phyloP scores from a whole-genome alignment of 768 basidiomycete genomes.

The Pisolithus orientalis region DNA sequence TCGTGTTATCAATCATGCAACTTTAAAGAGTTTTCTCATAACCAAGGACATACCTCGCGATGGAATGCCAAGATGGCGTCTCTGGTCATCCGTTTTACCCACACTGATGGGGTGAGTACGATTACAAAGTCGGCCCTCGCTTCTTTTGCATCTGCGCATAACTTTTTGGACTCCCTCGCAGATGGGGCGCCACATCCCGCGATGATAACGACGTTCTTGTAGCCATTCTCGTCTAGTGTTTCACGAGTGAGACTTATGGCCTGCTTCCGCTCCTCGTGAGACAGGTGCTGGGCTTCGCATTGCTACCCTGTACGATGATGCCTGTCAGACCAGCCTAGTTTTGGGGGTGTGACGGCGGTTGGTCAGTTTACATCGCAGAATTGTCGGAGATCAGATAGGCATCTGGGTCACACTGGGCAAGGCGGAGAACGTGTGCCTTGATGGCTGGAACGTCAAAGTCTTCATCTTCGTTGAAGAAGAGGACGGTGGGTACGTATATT shows the following conservation, averaged over 20 bases:
- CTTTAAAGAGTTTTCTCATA: background rate
- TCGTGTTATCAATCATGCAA: background rate
- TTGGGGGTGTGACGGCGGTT: background rate
- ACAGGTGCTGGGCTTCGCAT: constrained; percentile 72
- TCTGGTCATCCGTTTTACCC: constrained; percentile 57
- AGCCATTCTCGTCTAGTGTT: constrained; percentile 69
- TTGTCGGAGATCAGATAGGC: background rate
- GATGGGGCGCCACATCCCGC: constrained; percentile 84
- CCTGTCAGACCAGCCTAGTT: constrained; percentile 64
- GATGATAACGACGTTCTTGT: constrained; percentile 59
- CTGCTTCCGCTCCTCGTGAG: constrained; percentile 61
- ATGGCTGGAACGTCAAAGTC: constrained; percentile 65
- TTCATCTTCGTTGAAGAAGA: constrained; percentile 66
- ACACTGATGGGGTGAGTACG: constrained; percentile 68
- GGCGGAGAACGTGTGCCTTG: constrained; percentile 62
- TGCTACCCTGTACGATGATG: constrained; percentile 68
- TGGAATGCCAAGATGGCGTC: constrained; percentile 64
- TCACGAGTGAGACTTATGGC: constrained; percentile 60
- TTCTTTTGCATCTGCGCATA: constrained; percentile 67
- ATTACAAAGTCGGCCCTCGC: constrained; percentile 80
- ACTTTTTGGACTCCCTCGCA: constrained; percentile 64
- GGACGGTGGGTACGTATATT: constrained; percentile 71
- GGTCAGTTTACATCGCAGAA: constrained; percentile 12
- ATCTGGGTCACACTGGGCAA: constrained; percentile 53
- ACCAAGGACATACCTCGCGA: constrained; percentile 38